These are phyloP conservation scores for Penicillium turbatum DNA, from an alignment of 495 filamentous ascomycete species.

Conservation along the genomic window DNA sequence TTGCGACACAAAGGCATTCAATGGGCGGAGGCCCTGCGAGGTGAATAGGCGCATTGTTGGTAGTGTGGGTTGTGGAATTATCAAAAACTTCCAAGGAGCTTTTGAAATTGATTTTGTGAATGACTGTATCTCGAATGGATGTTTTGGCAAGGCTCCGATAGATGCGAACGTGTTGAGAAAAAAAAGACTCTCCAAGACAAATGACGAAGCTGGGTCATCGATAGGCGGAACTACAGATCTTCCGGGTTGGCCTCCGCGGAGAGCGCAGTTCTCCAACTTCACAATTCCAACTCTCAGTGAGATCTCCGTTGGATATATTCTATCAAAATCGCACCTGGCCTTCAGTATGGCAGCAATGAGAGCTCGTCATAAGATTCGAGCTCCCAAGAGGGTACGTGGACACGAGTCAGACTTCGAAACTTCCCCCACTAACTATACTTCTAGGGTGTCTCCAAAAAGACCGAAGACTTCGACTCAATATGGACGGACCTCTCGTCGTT, in stretches of 20 bases:
- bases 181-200: background rate
- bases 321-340: background rate
- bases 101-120: background rate
- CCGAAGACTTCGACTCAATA: slow-evolving; percentile 72
- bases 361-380: slow-evolving; percentile 65
- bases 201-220: slow-evolving; percentile 6
- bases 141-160: no score
- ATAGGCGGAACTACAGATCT: slow-evolving; percentile 9
- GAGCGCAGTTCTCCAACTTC: slow-evolving; percentile 4
- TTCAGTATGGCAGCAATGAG: slow-evolving; percentile 58
- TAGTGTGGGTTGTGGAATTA: background rate
- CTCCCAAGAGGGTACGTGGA: slow-evolving; percentile 61
- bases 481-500: slow-evolving; percentile 74
- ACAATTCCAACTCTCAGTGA: background rate
- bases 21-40: slow-evolving; percentile 17
- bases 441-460: slow-evolving; percentile 53
- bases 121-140: no score
- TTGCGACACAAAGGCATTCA: slow-evolving; percentile 12
- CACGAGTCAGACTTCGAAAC: background rate
- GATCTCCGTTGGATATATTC: background rate
- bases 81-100: background rate
- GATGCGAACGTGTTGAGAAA: background rate
- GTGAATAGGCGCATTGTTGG: slow-evolving; percentile 20
- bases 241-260: slow-evolving; percentile 24
- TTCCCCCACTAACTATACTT: slow-evolving; percentile 13